Evolutionary conservation across 2,329 filamentous ascomycete genomes (phyloP).

Genomic region (Monilinia aucupariae): DNA sequence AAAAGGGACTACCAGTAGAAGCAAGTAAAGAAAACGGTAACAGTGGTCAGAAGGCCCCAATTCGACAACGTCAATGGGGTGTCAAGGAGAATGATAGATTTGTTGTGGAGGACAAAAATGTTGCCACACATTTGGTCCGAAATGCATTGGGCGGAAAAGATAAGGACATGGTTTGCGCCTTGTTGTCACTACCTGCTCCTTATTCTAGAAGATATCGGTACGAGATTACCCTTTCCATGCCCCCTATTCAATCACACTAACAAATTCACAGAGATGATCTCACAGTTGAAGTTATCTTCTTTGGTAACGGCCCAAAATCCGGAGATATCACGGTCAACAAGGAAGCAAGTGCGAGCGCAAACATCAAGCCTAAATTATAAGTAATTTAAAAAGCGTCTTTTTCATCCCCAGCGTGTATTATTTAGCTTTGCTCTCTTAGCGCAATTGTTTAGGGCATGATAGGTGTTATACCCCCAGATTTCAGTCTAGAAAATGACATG

Average conservation of each 20-base stretch:
- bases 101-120: constrained; percentile 90
- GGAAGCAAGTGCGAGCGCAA: constrained; percentile 65
- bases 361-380: constrained; percentile 34
- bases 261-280: constrained; percentile 68
- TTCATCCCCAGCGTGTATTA: not conserved
- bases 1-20: constrained; percentile 68
- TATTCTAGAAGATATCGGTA: constrained; percentile 89
- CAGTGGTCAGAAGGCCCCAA: constrained; percentile 77
- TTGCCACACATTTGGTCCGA: constrained; percentile 87
- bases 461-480: constrained; percentile 4
- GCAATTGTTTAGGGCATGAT: not conserved
- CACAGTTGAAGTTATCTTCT: constrained; percentile 98
- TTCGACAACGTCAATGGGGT: constrained; percentile 88
- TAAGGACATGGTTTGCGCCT: constrained; percentile 84
- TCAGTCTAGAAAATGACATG: not conserved
- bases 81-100: constrained; percentile 76
- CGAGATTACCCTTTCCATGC: constrained; percentile 28
- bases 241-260: constrained; percentile 16
- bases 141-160: constrained; percentile 94
- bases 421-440: not conserved
- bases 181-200: constrained; percentile 85
- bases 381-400: not conserved
- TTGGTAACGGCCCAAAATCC: constrained; percentile 72
- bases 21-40: constrained; percentile 45
- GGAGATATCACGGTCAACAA: constrained; percentile 78